phyloP scores from a whole-genome alignment of 1,284 basidiomycete genomes.

The Tremellales sp. region DNA sequence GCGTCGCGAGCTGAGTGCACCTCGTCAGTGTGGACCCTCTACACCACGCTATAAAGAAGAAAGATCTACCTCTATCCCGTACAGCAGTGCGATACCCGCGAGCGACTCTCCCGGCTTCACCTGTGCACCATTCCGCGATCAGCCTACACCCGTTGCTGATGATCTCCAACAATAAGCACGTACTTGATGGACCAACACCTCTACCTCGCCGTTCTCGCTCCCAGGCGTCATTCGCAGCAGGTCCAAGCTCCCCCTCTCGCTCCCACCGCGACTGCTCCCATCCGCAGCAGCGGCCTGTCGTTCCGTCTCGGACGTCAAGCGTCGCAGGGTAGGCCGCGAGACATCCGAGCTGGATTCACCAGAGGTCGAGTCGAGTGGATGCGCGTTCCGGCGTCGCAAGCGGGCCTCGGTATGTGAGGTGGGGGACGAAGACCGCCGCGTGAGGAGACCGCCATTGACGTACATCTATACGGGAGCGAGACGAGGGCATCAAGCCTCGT shows the following conservation, averaged over 20 bases:
- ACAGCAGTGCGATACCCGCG: constrained; percentile 77
- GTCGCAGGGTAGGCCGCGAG: constrained; percentile 32
- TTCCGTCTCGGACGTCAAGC: constrained; percentile 42
- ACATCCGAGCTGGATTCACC: no score
- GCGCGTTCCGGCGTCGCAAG: no score
- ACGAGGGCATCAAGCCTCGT: no score
- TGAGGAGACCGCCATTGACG: no score
- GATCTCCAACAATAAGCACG: constrained; percentile 5
- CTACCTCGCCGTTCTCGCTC: constrained; percentile 31
- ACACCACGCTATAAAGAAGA: background rate
- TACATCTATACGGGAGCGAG: no score
- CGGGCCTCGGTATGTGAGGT: no score
- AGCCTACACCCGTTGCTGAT: background rate
- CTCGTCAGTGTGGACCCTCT: no score
- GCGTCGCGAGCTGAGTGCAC: constrained; percentile 55
- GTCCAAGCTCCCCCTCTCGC: constrained; percentile 37
- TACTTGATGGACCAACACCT: constrained; percentile 51
- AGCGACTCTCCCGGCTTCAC: constrained; percentile 70
- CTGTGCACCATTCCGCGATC: constrained; percentile 42
- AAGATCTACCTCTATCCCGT: constrained; percentile 66
- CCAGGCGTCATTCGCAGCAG: constrained; percentile 24
- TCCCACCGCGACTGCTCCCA: constrained; percentile 28
- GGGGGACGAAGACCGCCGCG: no score
- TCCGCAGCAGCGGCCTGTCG: constrained; percentile 39
- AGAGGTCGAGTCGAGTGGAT: no score